Percentiles rank a stretch among this genome's conserved stretches.
Conservation (phyloP, 495 filamentous ascomycete species). For the Arthonia radiata region DNA sequence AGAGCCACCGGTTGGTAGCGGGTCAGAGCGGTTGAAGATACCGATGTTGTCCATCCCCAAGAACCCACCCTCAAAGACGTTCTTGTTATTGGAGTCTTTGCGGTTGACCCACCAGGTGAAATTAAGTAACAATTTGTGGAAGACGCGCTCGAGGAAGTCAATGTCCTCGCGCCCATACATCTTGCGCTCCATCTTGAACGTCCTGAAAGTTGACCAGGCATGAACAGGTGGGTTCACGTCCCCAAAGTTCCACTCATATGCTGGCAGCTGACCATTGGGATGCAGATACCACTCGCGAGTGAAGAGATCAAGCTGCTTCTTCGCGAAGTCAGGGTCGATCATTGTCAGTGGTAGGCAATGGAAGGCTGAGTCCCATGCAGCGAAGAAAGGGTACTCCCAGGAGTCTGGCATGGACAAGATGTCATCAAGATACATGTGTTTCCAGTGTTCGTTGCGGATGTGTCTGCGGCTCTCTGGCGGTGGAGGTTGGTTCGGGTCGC, state of each 20-base stretch:
- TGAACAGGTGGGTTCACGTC: constrained; percentile 94
- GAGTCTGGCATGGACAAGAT: constrained; percentile 93
- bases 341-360: constrained; percentile 88
- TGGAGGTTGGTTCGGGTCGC: constrained; percentile 44
- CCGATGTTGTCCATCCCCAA: constrained; percentile 94
- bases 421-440: constrained; percentile 79
- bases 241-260: constrained; percentile 95
- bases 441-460: constrained; percentile 74
- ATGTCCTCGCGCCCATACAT: constrained; percentile 85
- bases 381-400: constrained; percentile 98
- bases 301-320: constrained; percentile 88
- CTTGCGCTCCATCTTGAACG: constrained; percentile 95
- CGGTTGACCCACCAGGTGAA: constrained; percentile 99
- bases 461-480: constrained; percentile 59
- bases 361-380: constrained; percentile 92
- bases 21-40: constrained; percentile 92
- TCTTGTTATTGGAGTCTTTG: constrained; percentile 81
- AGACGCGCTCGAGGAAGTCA: constrained; percentile 86
- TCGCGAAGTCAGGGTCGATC: constrained; percentile 93
- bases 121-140: constrained; percentile 85
- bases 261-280: constrained; percentile 78
- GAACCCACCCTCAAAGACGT: constrained; percentile 92
- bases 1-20: constrained; percentile 74
- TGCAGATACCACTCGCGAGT: constrained; percentile 99
- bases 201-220: constrained; percentile 83